These are phyloP conservation scores for Zygosaccharomyces pseudorouxii DNA, from an alignment of 805 yeast genomes.

Conservation along the genomic window DNA sequence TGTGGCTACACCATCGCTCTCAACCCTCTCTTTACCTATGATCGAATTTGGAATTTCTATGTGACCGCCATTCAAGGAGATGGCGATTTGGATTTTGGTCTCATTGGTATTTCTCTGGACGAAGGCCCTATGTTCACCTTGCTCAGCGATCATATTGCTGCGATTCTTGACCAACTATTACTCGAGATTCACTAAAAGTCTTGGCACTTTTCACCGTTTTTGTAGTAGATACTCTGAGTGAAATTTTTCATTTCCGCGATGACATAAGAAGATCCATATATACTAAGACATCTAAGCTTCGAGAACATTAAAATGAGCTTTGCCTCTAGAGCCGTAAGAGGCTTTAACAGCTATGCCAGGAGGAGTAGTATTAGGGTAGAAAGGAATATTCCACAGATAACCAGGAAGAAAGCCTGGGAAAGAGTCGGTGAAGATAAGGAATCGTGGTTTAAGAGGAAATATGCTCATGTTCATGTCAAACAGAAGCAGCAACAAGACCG, in stretches of 20 bases:
- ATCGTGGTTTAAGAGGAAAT: constrained; percentile 54
- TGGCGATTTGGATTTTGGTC: constrained; percentile 82
- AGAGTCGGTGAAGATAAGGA: constrained; percentile 56
- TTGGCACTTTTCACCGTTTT: background rate
- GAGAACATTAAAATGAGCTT: background rate
- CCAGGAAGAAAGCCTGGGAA: constrained; percentile 61
- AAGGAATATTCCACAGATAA: constrained; percentile 40
- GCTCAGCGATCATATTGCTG: background rate
- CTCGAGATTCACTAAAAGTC: background rate
- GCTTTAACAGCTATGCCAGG: background rate
- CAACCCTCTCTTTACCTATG: constrained; percentile 34
- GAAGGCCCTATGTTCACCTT: constrained; percentile 34
- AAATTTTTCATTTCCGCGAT: constrained; percentile 6
- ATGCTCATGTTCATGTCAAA: constrained; percentile 61
- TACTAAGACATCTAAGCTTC: background rate
- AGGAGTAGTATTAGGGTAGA: constrained; percentile 30
- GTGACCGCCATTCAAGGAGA: constrained; percentile 83
- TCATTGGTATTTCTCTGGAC: constrained; percentile 75
- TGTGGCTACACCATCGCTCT: constrained; percentile 51
- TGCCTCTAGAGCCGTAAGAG: background rate
- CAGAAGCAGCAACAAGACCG: constrained; percentile 29
- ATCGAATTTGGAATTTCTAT: constrained; percentile 59
- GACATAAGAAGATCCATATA: background rate
- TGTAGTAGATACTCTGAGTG: background rate
- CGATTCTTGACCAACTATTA: background rate